phyloP scores from a whole-genome alignment of 257 asterid genomes.

The Verbena officinalis region DNA sequence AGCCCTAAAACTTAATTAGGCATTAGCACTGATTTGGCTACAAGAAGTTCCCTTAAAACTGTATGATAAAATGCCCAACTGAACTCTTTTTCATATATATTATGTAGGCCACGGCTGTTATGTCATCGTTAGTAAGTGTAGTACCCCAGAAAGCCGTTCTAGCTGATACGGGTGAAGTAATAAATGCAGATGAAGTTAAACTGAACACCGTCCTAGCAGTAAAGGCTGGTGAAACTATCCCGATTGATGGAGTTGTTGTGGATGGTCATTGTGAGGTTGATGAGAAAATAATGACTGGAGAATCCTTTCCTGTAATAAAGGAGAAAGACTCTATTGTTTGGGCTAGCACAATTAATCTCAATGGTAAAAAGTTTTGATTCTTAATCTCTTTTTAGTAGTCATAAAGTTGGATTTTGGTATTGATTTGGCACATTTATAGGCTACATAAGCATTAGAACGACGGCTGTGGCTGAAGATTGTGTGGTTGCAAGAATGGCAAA shows the following conservation, averaged over 20 bases:
- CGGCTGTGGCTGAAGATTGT: slow-evolving; percentile 70
- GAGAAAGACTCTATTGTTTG: slow-evolving; percentile 69
- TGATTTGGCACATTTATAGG: slow-evolving; percentile 41
- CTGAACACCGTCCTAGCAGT: slow-evolving; percentile 68
- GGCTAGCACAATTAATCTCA: slow-evolving; percentile 87
- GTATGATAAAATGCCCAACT: no score
- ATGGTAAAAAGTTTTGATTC: slow-evolving; percentile 46
- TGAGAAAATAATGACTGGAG: slow-evolving; percentile 80
- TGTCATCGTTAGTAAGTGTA: slow-evolving; percentile 75
- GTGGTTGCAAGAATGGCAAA: slow-evolving; percentile 86
- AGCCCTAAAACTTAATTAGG: no score
- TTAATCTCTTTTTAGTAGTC: neutral
- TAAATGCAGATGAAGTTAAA: slow-evolving; percentile 68
- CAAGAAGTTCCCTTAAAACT: no score
- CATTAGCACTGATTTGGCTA: no score
- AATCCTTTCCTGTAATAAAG: slow-evolving; percentile 84
- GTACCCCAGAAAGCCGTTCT: slow-evolving; percentile 77
- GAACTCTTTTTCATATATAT: neutral
- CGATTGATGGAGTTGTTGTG: slow-evolving; percentile 77
- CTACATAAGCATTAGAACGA: slow-evolving; percentile 62
- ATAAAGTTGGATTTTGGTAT: neutral
- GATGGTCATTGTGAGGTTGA: slow-evolving; percentile 88
- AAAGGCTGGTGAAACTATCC: slow-evolving; percentile 77
- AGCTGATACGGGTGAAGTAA: slow-evolving; percentile 77
- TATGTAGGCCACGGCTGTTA: slow-evolving; percentile 52